phyloP scores from a whole-genome alignment of 1,139 yeast species.

The Suhomyces bribrorum region DNA sequence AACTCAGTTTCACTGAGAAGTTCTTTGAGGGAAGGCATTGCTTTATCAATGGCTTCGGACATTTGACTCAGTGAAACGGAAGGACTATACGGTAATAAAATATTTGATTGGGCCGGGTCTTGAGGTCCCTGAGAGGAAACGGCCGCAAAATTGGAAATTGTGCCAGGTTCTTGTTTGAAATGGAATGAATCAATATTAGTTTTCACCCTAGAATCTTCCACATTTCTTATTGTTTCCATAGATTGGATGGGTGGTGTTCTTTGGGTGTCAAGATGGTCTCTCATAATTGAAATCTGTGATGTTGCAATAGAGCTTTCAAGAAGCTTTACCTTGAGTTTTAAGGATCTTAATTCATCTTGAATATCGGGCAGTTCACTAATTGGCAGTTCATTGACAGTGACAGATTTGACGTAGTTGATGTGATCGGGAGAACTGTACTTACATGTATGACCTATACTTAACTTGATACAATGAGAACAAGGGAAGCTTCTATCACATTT shows the following conservation, averaged over 20 bases:
- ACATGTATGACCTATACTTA: conserved; percentile 16
- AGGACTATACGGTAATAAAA: background rate
- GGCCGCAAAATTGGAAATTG: too few species aligned
- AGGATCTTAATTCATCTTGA: conserved; percentile 11
- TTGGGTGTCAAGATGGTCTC: background rate
- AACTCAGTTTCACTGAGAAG: background rate
- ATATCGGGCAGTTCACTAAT: conserved; percentile 1
- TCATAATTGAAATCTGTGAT: background rate
- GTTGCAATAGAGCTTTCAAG: conserved; percentile 10
- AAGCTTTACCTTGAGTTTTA: conserved; percentile 12
- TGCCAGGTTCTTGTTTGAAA: too few species aligned
- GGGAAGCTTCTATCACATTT: conserved; percentile 18
- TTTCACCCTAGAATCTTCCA: too few species aligned
- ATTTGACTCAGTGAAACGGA: background rate
- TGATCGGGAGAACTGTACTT: conserved; percentile 16
- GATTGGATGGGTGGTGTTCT: too few species aligned
- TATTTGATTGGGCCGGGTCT: background rate
- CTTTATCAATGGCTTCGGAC: background rate
- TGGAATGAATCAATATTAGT: too few species aligned
- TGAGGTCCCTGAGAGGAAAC: too few species aligned
- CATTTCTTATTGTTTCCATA: too few species aligned
- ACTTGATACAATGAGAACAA: conserved; percentile 15
- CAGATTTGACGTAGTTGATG: conserved; percentile 11
- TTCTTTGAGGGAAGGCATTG: background rate
- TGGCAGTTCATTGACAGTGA: background rate